A percentile compares a stretch with the other conserved stretches of the same genome.
Conservation (phyloP, 192 early-diverging fungal species). For the Kappamyces sp. region DNA sequence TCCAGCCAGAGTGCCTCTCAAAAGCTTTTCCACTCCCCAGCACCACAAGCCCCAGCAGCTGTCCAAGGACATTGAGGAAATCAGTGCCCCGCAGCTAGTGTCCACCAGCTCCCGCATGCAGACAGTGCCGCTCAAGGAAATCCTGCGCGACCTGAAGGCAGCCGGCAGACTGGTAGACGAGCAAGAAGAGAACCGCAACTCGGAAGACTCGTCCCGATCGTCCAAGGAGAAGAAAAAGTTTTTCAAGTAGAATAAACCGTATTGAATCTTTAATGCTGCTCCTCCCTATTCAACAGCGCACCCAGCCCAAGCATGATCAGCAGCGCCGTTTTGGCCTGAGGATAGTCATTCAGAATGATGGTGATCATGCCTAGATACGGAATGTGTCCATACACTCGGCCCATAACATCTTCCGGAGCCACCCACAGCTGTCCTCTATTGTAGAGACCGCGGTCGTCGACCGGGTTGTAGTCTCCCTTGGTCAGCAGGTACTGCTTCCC, state of each 20-base stretch:
- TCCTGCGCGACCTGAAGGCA: constrained; percentile 1
- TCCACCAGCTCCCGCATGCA: neutral
- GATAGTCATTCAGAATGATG: constrained; percentile 94
- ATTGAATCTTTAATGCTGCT: no score
- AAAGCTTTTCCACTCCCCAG: constrained; percentile 4
- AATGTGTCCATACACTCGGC: constrained; percentile 76
- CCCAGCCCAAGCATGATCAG: constrained; percentile 70
- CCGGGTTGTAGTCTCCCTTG: constrained; percentile 93
- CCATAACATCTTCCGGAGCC: constrained; percentile 80
- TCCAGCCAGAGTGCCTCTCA: neutral
- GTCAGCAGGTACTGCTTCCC: constrained; percentile 84
- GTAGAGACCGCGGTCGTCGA: constrained; percentile 89
- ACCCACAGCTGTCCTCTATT: constrained; percentile 83
- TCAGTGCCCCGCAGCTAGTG: constrained; percentile 11
- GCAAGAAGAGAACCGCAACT: constrained; percentile 1
- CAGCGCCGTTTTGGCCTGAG: constrained; percentile 80
- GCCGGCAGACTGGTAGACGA: constrained; percentile 4
- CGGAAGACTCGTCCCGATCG: constrained; percentile 1
- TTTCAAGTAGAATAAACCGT: constrained; percentile 7
- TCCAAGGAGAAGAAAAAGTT: constrained; percentile 11
- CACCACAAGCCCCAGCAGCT: neutral
- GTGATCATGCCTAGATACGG: constrained; percentile 95
- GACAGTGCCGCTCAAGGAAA: constrained; percentile 11
- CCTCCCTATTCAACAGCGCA: constrained; percentile 63
- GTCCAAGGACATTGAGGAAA: neutral